phyloP scores from a whole-genome alignment of 108 stramenopile genomes.

The Mediolabrus comicus region DNA sequence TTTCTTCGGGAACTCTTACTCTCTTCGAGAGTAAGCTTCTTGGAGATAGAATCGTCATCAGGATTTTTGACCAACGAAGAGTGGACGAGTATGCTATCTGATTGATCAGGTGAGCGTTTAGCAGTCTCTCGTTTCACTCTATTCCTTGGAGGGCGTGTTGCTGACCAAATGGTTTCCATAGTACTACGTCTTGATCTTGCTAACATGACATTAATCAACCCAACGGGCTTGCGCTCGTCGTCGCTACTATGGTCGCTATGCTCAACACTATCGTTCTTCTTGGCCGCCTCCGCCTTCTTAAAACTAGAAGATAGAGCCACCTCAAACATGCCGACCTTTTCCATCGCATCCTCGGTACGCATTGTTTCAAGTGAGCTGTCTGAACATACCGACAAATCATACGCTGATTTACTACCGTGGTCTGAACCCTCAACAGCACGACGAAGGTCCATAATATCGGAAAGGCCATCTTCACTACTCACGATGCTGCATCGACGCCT shows the following conservation, averaged over 20 bases:
- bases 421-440: neutral
- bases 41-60: neutral
- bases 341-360: neutral
- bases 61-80: no score
- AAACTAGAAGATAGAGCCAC: neutral
- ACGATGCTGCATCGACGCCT: neutral
- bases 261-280: neutral
- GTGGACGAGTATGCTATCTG: neutral
- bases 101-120: neutral
- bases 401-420: neutral
- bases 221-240: neutral
- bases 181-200: neutral
- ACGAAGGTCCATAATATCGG: neutral
- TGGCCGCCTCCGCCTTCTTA: neutral
- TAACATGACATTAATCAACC: neutral
- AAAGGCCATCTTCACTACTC: neutral
- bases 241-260: neutral
- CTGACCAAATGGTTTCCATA: neutral
- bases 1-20: neutral
- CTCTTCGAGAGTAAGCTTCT: no score
- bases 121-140: no score
- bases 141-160: no score
- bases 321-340: neutral
- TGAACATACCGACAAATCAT: neutral
- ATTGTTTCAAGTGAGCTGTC: neutral